A percentile compares a stretch with the other conserved stretches of the same genome.
phyloP scores from a whole-genome alignment of 345 rosid genomes.

The Clarkia xantiana region DNA sequence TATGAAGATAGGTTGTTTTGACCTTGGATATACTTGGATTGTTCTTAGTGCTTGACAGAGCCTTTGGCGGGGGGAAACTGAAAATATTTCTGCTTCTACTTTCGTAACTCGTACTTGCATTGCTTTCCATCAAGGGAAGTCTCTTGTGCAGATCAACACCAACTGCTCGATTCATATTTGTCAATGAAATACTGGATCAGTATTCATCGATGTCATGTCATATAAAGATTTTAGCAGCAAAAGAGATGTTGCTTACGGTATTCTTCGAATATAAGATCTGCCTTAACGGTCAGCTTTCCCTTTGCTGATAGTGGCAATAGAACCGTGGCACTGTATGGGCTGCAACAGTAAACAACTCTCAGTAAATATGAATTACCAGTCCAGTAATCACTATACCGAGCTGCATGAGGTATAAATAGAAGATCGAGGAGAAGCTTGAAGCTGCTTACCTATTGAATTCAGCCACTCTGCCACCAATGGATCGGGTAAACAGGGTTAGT shows the following conservation, averaged over 20 bases:
- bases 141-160: slow-evolving; percentile 70
- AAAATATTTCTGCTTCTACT: slow-evolving; percentile 22
- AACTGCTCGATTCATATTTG: slow-evolving; percentile 30
- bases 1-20: slow-evolving; percentile 10
- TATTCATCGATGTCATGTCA: neutral
- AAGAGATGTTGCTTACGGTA: slow-evolving; percentile 32
- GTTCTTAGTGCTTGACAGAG: slow-evolving; percentile 23
- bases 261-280: slow-evolving; percentile 78
- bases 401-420: neutral
- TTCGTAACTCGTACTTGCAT: slow-evolving; percentile 13
- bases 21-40: slow-evolving; percentile 16
- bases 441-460: slow-evolving; percentile 75
- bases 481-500: slow-evolving; percentile 14
- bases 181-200: slow-evolving; percentile 1
- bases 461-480: slow-evolving; percentile 57
- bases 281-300: slow-evolving; percentile 57
- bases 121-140: slow-evolving; percentile 27
- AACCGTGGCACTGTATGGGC: slow-evolving; percentile 58
- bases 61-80: slow-evolving; percentile 22
- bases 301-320: slow-evolving; percentile 29
- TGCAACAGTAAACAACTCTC: slow-evolving; percentile 21
- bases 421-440: slow-evolving; percentile 4
- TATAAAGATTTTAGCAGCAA: slow-evolving; percentile 3
- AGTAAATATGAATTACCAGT: too few species aligned
- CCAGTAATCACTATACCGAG: too few species aligned